These are phyloP conservation scores for Chamaecyparis obtusa DNA, from an alignment of 75 land plant species.

Conservation along the genomic window DNA sequence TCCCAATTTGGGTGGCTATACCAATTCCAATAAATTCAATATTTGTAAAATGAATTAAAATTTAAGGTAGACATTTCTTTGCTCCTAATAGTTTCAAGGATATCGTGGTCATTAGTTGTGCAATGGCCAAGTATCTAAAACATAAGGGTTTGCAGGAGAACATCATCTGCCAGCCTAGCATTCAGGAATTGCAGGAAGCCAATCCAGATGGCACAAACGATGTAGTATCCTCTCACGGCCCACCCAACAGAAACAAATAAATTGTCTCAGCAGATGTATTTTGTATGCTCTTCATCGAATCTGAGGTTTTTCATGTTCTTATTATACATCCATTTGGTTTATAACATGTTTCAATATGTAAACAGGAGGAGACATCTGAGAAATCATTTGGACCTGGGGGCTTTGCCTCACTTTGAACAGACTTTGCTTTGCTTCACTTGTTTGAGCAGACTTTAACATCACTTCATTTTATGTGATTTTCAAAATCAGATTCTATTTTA, in stretches of 20 bases:
- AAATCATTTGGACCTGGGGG: not conserved
- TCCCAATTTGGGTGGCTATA: not conserved
- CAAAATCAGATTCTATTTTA: not conserved
- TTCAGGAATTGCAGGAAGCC: not conserved
- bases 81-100: not conserved
- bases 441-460: not conserved
- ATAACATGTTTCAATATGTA: not conserved
- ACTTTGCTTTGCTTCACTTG: too few species aligned
- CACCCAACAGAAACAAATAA: not conserved
- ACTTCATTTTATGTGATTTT: not conserved
- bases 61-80: not conserved
- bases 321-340: not conserved
- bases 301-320: not conserved
- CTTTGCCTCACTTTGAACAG: too few species aligned
- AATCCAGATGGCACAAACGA: not conserved
- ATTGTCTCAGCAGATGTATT: not conserved
- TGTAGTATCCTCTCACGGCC: not conserved
- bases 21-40: not conserved
- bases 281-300: too few species aligned
- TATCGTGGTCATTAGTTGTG: not conserved
- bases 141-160: not conserved
- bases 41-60: too few species aligned
- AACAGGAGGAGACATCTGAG: not conserved
- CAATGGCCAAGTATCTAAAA: not conserved
- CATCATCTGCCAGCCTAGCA: not conserved